These are phyloP conservation scores for Russula vinacea DNA, from an alignment of 768 basidiomycete genomes.

Conservation along the genomic window DNA sequence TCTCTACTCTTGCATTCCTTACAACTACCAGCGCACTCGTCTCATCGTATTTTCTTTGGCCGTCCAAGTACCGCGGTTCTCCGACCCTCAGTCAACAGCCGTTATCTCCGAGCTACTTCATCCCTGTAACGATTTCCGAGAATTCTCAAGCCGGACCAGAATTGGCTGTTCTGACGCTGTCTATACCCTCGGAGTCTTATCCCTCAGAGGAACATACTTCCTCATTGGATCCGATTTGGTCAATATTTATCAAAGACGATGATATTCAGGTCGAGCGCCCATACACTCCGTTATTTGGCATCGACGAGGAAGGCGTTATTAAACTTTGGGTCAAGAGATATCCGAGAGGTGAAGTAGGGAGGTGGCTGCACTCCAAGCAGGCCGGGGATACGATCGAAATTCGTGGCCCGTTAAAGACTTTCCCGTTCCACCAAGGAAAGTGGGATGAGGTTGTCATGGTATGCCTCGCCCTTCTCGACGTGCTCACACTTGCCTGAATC, in stretches of 20 bases:
- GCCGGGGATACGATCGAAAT: conserved; percentile 69
- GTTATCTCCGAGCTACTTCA: conserved; percentile 44
- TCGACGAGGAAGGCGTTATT: conserved; percentile 64
- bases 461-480: neutral
- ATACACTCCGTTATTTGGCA: conserved; percentile 76
- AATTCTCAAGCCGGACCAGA: conserved; percentile 52
- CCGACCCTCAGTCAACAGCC: conserved; percentile 38
- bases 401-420: conserved; percentile 71
- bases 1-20: conserved; percentile 33
- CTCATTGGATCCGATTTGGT: conserved; percentile 53
- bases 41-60: conserved; percentile 52
- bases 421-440: conserved; percentile 51
- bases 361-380: conserved; percentile 73
- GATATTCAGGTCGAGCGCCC: conserved; percentile 86
- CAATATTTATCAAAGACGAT: conserved; percentile 78
- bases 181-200: conserved; percentile 44
- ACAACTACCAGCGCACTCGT: conserved; percentile 43
- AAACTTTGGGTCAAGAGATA: conserved; percentile 82
- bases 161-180: conserved; percentile 63
- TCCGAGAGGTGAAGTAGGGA: conserved; percentile 71
- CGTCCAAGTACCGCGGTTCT: conserved; percentile 46
- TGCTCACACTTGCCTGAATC: conserved; percentile 3
- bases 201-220: conserved; percentile 26
- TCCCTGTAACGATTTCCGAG: conserved; percentile 55
- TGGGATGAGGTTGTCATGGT: conserved; percentile 87